Conservation (phyloP, 192 early-diverging fungal genomes). For the Lunasporangiospora selenospora region DNA sequence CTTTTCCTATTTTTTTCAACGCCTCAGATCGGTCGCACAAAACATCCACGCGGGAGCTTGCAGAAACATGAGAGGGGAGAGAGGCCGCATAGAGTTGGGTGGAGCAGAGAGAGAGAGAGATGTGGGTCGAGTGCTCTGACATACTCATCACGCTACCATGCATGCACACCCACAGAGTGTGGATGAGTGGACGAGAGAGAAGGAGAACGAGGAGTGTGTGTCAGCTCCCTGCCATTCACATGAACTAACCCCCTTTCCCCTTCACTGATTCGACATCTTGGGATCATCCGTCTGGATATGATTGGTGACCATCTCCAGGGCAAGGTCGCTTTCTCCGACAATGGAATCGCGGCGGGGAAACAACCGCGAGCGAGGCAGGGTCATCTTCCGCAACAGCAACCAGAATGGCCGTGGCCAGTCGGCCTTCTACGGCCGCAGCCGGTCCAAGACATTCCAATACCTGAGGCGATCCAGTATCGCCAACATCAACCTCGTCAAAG, state of each 20-base stretch:
- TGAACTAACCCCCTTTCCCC: not conserved
- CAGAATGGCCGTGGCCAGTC: not conserved
- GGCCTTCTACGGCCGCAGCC: not conserved
- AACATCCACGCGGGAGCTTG: no score
- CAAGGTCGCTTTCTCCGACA: conserved; percentile 36
- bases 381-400: conserved; percentile 24
- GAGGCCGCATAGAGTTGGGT: no score
- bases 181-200: no score
- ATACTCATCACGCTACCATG: no score
- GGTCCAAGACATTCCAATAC: conserved; percentile 16
- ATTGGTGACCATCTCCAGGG: conserved; percentile 18
- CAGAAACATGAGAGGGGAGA: no score
- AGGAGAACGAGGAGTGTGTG: no score
- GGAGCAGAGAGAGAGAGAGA: no score
- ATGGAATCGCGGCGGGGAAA: conserved; percentile 26
- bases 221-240: not conserved
- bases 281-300: no score
- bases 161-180: no score
- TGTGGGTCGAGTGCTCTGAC: no score
- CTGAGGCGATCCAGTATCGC: conserved; percentile 33
- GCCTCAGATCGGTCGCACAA: no score
- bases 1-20: no score
- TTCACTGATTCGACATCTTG: not conserved
- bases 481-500: conserved; percentile 38
- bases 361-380: conserved; percentile 5